Conservation (phyloP, 345 rosid genomes). For the Mercurialis annua region DNA sequence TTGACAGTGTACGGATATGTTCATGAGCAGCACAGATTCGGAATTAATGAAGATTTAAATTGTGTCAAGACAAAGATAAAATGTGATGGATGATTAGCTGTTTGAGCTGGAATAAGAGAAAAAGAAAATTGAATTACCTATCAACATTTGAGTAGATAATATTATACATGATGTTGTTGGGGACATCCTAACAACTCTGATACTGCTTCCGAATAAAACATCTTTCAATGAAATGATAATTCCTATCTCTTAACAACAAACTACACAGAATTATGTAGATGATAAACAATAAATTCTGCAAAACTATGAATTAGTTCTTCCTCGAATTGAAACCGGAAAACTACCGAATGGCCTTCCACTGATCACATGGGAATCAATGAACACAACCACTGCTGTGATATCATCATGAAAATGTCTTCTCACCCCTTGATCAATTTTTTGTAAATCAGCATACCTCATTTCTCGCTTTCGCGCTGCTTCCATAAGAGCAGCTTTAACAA, state of each 20-base stretch:
- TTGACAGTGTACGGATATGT: slow-evolving; percentile 65
- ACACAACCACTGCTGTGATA: slow-evolving; percentile 24
- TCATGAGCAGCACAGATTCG: slow-evolving; percentile 48
- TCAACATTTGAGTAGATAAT: too few species aligned
- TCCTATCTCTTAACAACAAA: not conserved
- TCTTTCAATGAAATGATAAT: not conserved
- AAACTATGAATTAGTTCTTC: slow-evolving; percentile 16
- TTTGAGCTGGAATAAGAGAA: slow-evolving; percentile 8
- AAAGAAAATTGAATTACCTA: too few species aligned
- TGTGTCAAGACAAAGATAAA: slow-evolving; percentile 59
- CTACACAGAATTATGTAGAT: not conserved
- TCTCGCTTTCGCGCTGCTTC: slow-evolving; percentile 29
- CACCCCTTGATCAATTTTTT: slow-evolving; percentile 24
- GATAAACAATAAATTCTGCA: not conserved
- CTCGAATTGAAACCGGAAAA: slow-evolving; percentile 49
- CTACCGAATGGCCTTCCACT: slow-evolving; percentile 11
- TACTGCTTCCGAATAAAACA: not conserved
- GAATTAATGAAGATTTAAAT: slow-evolving; percentile 34
- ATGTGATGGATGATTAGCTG: slow-evolving; percentile 74
- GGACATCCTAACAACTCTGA: not conserved
- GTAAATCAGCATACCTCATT: slow-evolving; percentile 21
- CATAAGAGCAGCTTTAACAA: slow-evolving; percentile 23
- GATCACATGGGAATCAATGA: slow-evolving; percentile 19
- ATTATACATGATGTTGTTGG: too few species aligned
- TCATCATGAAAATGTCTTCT: slow-evolving; percentile 36